Percentiles rank a stretch among this genome's conserved stretches.
phyloP scores from a whole-genome alignment of 345 rosid species.

The Hibiscus syriacus region DNA sequence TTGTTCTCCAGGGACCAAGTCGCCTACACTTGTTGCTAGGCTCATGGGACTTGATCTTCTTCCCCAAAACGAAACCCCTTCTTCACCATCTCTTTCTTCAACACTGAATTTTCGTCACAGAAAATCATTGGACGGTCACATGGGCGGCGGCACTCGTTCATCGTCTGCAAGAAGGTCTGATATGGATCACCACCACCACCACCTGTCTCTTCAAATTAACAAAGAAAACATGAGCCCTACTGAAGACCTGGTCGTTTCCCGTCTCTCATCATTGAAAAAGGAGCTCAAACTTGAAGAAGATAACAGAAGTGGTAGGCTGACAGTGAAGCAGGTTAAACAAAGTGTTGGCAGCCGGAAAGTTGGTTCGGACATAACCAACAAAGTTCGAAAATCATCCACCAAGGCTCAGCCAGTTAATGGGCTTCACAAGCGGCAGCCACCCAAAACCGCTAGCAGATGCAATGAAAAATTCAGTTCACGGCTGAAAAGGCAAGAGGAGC shows the following conservation, averaged over 20 bases:
- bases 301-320: conserved; percentile 56
- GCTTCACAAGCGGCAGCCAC: too few species aligned
- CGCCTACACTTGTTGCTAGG: conserved; percentile 78
- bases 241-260: conserved; percentile 32
- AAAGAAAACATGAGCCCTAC: conserved; percentile 40
- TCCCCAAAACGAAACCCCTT: conserved; percentile 50
- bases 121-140: conserved; percentile 30
- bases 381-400: conserved; percentile 21
- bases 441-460: too few species aligned
- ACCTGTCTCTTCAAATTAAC: conserved; percentile 69
- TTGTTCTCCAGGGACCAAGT: conserved; percentile 61
- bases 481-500: conserved; percentile 53
- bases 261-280: conserved; percentile 30
- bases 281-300: conserved; percentile 50
- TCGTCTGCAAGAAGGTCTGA: conserved; percentile 73
- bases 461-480: conserved; percentile 28
- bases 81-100: conserved; percentile 45
- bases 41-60: conserved; percentile 94
- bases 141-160: conserved; percentile 48
- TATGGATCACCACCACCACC: conserved; percentile 42
- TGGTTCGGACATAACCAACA: conserved; percentile 79
- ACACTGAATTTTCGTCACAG: conserved; percentile 23
- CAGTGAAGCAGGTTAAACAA: conserved; percentile 69
- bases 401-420: background rate
- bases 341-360: conserved; percentile 49